Conservation (phyloP, 306 rosid genomes). For the Heteromeles arbutifolia region DNA sequence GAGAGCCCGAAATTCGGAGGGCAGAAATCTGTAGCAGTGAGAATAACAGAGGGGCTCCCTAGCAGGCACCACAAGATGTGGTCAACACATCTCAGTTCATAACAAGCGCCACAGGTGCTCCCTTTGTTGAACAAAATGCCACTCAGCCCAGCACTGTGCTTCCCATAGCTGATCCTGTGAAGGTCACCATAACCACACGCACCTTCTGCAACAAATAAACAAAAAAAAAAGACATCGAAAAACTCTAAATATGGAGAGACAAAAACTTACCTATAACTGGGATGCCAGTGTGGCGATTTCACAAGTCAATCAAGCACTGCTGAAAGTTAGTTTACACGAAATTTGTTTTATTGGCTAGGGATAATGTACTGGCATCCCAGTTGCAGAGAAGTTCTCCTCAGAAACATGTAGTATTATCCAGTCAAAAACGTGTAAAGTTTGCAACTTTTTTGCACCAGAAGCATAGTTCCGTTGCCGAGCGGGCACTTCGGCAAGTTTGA, state of each 20-base stretch:
- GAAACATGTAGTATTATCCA: no score
- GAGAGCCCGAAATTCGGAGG: conserved; percentile 88
- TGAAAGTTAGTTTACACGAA: no score
- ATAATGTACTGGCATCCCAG: no score
- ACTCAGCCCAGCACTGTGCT: conserved; percentile 78
- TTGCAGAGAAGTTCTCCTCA: no score
- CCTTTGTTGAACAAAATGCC: conserved; percentile 83
- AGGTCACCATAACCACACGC: conserved; percentile 99
- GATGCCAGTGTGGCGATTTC: no score
- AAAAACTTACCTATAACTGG: no score
- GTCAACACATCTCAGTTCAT: conserved; percentile 87
- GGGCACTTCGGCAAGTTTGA: no score
- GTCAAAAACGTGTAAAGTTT: not conserved
- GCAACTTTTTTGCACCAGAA: not conserved
- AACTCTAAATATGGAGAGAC: not conserved
- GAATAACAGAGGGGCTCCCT: conserved; percentile 79
- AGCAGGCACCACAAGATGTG: conserved; percentile 87
- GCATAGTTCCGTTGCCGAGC: no score
- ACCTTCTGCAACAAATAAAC: conserved; percentile 60
- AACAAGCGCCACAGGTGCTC: conserved; percentile 87
- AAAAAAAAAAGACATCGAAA: not conserved
- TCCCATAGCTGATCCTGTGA: conserved; percentile 71
- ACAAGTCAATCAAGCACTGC: no score
- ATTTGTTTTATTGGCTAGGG: no score
- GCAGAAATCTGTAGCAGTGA: conserved; percentile 95